Evolutionary conservation across 352 stramenopile genomes (phyloP).

Genomic region (Lagenidium giganteum): DNA sequence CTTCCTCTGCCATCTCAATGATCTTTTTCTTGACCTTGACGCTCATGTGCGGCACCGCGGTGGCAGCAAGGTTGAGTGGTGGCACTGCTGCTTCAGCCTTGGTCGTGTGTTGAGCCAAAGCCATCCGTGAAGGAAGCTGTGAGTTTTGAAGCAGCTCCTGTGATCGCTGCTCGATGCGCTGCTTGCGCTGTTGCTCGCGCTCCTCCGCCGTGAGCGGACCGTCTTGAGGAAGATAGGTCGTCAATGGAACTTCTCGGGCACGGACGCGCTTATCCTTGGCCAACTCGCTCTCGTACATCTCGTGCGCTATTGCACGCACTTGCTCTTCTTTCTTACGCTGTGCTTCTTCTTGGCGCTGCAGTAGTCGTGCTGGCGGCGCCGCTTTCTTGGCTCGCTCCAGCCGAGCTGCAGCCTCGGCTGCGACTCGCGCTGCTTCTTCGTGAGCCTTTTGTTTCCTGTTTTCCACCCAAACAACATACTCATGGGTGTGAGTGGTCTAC

Average conservation of each 20-base stretch:
- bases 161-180: constrained; percentile 45
- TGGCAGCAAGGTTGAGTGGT: background rate
- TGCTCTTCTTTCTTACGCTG: constrained; percentile 35
- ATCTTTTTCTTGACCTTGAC: constrained; percentile 51
- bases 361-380: constrained; percentile 36
- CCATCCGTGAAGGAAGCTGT: constrained; percentile 48
- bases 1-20: constrained; percentile 29
- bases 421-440: constrained; percentile 24
- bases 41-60: constrained; percentile 19
- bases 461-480: background rate
- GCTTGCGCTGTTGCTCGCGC: constrained; percentile 34
- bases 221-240: constrained; percentile 39
- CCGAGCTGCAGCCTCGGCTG: constrained; percentile 19
- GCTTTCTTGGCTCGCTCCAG: constrained; percentile 41
- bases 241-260: constrained; percentile 41
- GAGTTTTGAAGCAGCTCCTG: constrained; percentile 34
- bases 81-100: background rate
- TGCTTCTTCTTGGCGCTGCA: constrained; percentile 43
- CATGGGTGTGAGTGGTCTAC: background rate
- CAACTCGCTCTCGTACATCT: constrained; percentile 32
- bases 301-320: constrained; percentile 22
- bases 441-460: constrained; percentile 38
- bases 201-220: constrained; percentile 12
- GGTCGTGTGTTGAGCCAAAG: constrained; percentile 13
- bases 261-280: constrained; percentile 31